Base-by-base conservation (phyloP, 129 eudicot species). In the Escallonia herrerae region DNA sequence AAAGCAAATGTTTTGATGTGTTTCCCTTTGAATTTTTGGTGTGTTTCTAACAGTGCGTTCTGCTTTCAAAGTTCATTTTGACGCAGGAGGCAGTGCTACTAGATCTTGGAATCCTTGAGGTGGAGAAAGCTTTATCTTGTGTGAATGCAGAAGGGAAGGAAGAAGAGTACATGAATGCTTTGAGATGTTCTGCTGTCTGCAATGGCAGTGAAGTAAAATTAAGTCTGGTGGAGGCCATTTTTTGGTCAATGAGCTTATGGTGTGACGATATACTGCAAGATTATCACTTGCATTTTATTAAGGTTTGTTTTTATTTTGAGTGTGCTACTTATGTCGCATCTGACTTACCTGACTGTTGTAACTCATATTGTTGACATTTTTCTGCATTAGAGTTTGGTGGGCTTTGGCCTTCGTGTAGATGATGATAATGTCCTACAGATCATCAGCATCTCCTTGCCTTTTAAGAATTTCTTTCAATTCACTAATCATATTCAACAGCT, bases 201-300 rank as follows among this genome's bases (percentile, higher is more conserved):
- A 63, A 50, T 68, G 86, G 62, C 41, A 59, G 65, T 58, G 71
- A 79, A 68, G 62, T 49, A 58, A 76, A 77, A 72, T 66, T 76
- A 62, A 76, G 63, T 72, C 76, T 89, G 82, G 83, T 86, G 58
- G 84, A 81, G 58, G 89, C 93, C 22, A 82, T 93, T 56, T 72
- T 81, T 40, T 71, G 72, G 43, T 84, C 93, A 66, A 86, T 89
- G 65, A 72, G 72, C 75, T 59, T 71, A 13, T 93, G 96, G 95
- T 93, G 96, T 62, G 93, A 86, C 64, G 62, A 39, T 53, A 81
- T 79, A 68, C 76, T 93, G 72, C 96, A 77, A 74, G 91, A 93
- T 86, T 93, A 93, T 82, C 99, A 93, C 79, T 71, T 78, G 51
- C 80, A 86, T 69, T 93, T 88, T 74, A 51, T 67, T 76, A 87